A percentile compares a stretch with the other conserved stretches of the same genome.
phyloP scores from a whole-genome alignment of 352 stramenopile genomes.

The Pythium coloratum region DNA sequence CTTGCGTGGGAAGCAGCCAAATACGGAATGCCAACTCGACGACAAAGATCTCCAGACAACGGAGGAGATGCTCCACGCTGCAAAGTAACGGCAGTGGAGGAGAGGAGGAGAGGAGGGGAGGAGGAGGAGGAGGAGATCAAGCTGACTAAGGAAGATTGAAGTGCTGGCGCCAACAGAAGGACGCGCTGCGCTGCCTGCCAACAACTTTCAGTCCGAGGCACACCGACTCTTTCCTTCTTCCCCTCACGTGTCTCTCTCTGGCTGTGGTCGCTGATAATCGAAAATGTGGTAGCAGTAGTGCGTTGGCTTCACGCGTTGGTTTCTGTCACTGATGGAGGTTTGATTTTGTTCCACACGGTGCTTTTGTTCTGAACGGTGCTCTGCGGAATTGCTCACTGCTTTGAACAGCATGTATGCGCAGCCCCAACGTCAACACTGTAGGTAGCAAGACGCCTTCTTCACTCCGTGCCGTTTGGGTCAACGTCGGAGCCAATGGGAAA shows the following conservation, averaged over 20 bases:
- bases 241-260: not conserved
- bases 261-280: not conserved
- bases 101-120: not conserved
- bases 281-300: not conserved
- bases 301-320: not conserved
- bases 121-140: conserved; percentile 5
- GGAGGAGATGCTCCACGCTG: not conserved
- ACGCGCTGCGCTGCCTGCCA: not conserved
- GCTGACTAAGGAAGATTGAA: not conserved
- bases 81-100: not conserved
- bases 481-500: not conserved
- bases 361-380: not conserved
- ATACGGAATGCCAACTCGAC: not conserved
- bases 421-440: not conserved
- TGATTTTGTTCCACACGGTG: not conserved
- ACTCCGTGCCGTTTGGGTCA: not conserved
- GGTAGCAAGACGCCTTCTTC: not conserved
- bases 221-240: conserved; percentile 4
- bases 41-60: conserved; percentile 4
- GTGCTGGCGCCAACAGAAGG: not conserved
- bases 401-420: not conserved
- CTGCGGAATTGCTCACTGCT: not conserved
- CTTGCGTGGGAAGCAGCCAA: not conserved
- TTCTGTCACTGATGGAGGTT: not conserved
- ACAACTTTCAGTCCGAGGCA: not conserved